A percentile compares a stretch with the other conserved stretches of the same genome.
These are phyloP conservation scores for Ananas comosus DNA, from an alignment of 176 grass and related monocot species.

Conservation along the genomic window DNA sequence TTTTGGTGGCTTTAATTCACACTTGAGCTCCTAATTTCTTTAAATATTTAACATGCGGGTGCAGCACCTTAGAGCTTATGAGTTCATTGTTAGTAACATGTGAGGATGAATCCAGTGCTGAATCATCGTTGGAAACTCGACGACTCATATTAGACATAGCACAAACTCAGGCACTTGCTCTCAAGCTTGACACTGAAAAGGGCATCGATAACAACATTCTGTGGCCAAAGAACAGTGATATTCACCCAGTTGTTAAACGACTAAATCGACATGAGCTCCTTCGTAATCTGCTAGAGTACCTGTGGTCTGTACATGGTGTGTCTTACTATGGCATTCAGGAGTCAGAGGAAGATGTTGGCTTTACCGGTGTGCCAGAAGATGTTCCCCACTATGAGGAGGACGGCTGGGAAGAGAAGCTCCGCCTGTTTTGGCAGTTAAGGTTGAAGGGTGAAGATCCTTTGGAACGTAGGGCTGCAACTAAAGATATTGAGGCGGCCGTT, in stretches of 20 bases:
- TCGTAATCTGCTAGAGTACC: slow-evolving; percentile 63
- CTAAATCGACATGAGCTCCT: slow-evolving; percentile 77
- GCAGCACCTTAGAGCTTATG: slow-evolving; percentile 23
- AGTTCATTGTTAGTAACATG: slow-evolving; percentile 55
- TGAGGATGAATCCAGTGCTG: slow-evolving; percentile 72
- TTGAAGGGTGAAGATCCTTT: slow-evolving; percentile 72
- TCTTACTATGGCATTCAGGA: slow-evolving; percentile 92
- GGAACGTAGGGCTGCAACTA: slow-evolving; percentile 60
- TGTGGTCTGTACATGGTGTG: slow-evolving; percentile 88
- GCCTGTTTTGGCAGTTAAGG: slow-evolving; percentile 70
- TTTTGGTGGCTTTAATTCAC: background rate
- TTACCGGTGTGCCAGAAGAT: slow-evolving; percentile 74
- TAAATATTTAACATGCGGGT: slow-evolving; percentile 22
- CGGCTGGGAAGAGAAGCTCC: slow-evolving; percentile 87
- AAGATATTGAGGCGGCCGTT: slow-evolving; percentile 85
- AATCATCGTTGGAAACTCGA: slow-evolving; percentile 59
- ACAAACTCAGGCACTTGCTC: slow-evolving; percentile 47
- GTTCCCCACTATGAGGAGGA: slow-evolving; percentile 38
- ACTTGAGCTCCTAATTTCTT: background rate
- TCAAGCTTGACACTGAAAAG: slow-evolving; percentile 86
- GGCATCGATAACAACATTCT: slow-evolving; percentile 66
- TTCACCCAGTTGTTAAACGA: slow-evolving; percentile 65
- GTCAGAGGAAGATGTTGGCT: slow-evolving; percentile 43
- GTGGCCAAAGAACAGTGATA: slow-evolving; percentile 47
- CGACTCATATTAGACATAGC: slow-evolving; percentile 70